Evolutionary conservation across 768 basidiomycete species (phyloP).

Genomic region (Candolleomyces aberdarensis): DNA sequence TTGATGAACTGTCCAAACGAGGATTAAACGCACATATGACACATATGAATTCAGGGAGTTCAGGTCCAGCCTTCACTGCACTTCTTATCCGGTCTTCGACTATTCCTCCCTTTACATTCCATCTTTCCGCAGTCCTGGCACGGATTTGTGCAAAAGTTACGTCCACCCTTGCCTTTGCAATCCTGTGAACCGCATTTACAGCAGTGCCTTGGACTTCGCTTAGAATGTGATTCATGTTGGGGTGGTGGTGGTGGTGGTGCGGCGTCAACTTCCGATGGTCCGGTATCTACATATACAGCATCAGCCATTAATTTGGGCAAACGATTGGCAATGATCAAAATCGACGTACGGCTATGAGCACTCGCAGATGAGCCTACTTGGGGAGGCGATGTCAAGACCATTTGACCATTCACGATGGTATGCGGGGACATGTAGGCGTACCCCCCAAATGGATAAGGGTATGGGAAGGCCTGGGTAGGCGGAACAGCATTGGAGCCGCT

Average conservation of each 20-base stretch:
- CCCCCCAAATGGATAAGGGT: constrained; percentile 24
- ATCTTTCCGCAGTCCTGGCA: constrained; percentile 84
- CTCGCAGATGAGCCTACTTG: constrained; percentile 9
- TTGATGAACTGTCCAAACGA: neutral
- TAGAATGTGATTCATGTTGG: constrained; percentile 19
- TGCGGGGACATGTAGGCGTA: constrained; percentile 23
- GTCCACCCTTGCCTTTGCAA: constrained; percentile 81
- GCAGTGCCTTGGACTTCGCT: constrained; percentile 71
- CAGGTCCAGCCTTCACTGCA: constrained; percentile 56
- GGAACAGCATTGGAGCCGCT: constrained; percentile 5
- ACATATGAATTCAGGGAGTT: neutral
- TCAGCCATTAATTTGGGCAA: neutral
- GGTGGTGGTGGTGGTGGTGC: constrained; percentile 8
- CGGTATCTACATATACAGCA: constrained; percentile 10
- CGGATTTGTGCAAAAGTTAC: constrained; percentile 66
- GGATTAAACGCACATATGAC: neutral
- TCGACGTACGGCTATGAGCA: neutral
- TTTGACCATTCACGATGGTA: constrained; percentile 21
- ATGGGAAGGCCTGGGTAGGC: constrained; percentile 6
- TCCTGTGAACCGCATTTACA: constrained; percentile 80
- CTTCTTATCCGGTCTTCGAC: constrained; percentile 70
- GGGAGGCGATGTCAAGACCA: constrained; percentile 14
- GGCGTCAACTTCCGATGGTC: constrained; percentile 1
- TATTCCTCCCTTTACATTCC: constrained; percentile 76
- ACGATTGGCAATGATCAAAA: neutral